These are phyloP conservation scores for Ganoderma lingzhi DNA, from an alignment of 1,284 basidiomycete species.

Conservation along the genomic window DNA sequence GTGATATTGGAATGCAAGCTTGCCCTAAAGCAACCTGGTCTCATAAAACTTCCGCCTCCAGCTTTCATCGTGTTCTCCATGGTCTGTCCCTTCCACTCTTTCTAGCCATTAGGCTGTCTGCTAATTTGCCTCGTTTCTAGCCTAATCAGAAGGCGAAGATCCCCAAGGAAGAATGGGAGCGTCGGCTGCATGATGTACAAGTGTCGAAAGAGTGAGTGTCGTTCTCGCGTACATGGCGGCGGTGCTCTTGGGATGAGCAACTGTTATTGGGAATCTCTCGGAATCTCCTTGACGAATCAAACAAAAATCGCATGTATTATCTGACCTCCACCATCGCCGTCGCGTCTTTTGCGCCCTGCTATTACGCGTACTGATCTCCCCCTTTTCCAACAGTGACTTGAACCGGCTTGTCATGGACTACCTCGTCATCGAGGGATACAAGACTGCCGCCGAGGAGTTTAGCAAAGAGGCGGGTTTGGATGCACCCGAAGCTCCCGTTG, in stretches of 20 bases:
- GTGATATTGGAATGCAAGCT: constrained; percentile 21
- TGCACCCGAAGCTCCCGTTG: constrained; percentile 74
- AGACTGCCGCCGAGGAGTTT: constrained; percentile 95
- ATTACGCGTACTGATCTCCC: background rate
- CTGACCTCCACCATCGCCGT: constrained; percentile 54
- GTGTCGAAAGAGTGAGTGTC: constrained; percentile 79
- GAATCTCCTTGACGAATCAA: constrained; percentile 70
- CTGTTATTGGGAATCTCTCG: constrained; percentile 88
- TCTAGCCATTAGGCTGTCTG: background rate
- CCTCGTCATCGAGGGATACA: constrained; percentile 97
- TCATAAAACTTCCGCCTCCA: constrained; percentile 40
- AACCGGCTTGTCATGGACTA: constrained; percentile 99
- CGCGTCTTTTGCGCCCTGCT: background rate
- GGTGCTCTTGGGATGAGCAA: constrained; percentile 60
- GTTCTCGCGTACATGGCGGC: constrained; percentile 20
- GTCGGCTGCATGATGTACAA: constrained; percentile 74
- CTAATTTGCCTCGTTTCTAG: constrained; percentile 31
- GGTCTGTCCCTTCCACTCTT: constrained; percentile 37
- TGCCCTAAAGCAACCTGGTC: constrained; percentile 41
- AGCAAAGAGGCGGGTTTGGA: constrained; percentile 85
- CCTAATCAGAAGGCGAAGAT: constrained; percentile 57
- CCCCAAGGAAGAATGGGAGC: constrained; percentile 79
- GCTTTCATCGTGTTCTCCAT: constrained; percentile 36
- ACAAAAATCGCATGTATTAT: constrained; percentile 79
- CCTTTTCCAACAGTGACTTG: constrained; percentile 71